phyloP scores from a whole-genome alignment of 2,329 filamentous ascomycete genomes.

The Fusarium anthophilum region DNA sequence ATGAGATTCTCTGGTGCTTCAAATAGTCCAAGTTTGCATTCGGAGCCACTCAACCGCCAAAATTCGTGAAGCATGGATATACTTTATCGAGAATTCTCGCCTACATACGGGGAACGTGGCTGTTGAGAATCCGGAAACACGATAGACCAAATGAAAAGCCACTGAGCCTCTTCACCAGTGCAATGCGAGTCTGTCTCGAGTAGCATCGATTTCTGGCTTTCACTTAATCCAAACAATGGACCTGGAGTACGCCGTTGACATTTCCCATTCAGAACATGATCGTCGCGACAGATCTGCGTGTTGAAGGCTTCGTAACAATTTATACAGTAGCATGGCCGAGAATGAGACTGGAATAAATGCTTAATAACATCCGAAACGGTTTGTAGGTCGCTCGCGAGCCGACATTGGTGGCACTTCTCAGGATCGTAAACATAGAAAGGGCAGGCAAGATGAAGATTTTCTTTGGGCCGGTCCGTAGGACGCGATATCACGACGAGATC shows the following conservation, averaged over 20 bases:
- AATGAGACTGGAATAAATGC: not conserved
- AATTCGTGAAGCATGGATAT: not conserved
- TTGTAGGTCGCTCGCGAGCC: not conserved
- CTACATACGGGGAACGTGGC: not conserved
- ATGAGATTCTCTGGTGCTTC: too few species aligned
- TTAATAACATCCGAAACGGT: not conserved
- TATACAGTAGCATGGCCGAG: not conserved
- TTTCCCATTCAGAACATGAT: not conserved
- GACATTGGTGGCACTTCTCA: not conserved
- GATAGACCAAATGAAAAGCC: not conserved
- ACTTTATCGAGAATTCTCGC: too few species aligned
- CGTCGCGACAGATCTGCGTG: not conserved
- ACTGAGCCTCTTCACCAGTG: not conserved
- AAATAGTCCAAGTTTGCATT: too few species aligned
- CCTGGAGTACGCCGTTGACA: not conserved
- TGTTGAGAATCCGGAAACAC: not conserved
- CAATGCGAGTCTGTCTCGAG: not conserved
- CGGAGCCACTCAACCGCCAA: not conserved
- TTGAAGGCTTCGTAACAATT: not conserved
- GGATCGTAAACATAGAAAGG: not conserved
- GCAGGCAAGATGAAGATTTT: not conserved
- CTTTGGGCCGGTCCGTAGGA: too few species aligned
- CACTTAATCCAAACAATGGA: not conserved
- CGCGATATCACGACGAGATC: not conserved
- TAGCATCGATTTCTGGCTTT: not conserved